A percentile compares a stretch with the other conserved stretches of the same genome.
phyloP scores from a whole-genome alignment of 768 basidiomycete genomes.

The Pleurotus djamor region DNA sequence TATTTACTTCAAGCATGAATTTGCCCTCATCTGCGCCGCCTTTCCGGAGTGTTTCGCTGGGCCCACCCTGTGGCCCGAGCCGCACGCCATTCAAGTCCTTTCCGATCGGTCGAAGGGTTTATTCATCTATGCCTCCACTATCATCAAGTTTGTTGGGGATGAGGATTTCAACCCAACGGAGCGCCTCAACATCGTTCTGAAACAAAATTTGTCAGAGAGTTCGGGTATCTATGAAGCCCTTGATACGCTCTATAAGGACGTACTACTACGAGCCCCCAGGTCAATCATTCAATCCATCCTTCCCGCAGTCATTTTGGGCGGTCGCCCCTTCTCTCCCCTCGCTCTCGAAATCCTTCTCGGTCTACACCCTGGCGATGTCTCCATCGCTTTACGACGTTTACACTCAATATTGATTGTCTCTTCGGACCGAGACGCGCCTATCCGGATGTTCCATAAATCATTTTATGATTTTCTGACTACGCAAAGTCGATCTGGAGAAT shows the following conservation, averaged over 20 bases:
- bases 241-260: too few relatives aligned
- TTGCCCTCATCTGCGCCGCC: too few relatives aligned
- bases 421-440: constrained; percentile 13
- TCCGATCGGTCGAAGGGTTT: constrained; percentile 18
- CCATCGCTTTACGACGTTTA: neutral
- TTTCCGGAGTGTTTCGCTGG: neutral
- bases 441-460: constrained; percentile 27
- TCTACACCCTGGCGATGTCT: neutral
- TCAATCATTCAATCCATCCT: constrained; percentile 1
- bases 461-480: constrained; percentile 30
- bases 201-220: neutral
- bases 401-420: constrained; percentile 11
- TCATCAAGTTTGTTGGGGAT: constrained; percentile 19
- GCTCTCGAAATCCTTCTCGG: constrained; percentile 3
- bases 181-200: constrained; percentile 12
- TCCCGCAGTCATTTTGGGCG: constrained; percentile 3
- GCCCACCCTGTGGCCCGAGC: neutral
- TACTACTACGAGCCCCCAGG: neutral
- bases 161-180: constrained; percentile 8
- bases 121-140: constrained; percentile 24
- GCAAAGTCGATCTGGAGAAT: constrained; percentile 20
- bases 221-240: neutral
- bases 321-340: neutral
- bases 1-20: neutral
- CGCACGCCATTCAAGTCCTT: neutral